A percentile compares a stretch with the other conserved stretches of the same genome.
phyloP scores from a whole-genome alignment of 192 early-diverging fungal species.

The Paraglomus occultum region DNA sequence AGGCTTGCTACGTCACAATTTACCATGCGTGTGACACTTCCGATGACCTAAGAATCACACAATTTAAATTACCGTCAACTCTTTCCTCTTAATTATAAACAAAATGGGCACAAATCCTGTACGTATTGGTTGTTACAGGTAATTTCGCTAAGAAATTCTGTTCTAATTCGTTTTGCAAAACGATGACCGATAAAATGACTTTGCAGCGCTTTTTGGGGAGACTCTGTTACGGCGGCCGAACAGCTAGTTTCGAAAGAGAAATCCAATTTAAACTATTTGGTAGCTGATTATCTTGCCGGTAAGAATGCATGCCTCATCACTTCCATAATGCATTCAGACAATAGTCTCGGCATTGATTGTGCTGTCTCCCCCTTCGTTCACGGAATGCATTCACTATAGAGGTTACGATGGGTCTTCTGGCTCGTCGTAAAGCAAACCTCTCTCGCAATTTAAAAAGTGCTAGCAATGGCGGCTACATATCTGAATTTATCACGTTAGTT shows the following conservation, averaged over 20 bases:
- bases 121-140: constrained; percentile 56
- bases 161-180: not conserved
- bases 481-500: constrained; percentile 61
- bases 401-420: constrained; percentile 69
- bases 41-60: no score
- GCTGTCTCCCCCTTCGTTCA: not conserved
- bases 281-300: constrained; percentile 68
- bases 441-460: constrained; percentile 45
- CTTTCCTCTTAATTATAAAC: no score
- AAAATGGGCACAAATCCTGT: constrained; percentile 28
- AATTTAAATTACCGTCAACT: no score
- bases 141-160: not conserved
- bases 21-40: no score
- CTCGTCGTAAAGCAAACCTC: constrained; percentile 36
- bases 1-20: no score
- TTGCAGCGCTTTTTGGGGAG: constrained; percentile 57
- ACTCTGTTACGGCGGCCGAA: constrained; percentile 50
- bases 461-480: constrained; percentile 51
- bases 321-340: not conserved
- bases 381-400: constrained; percentile 35
- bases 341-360: not conserved
- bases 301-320: not conserved
- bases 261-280: constrained; percentile 50
- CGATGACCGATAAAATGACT: not conserved
- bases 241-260: constrained; percentile 53